Percentiles rank a stretch among this genome's conserved stretches.
These are phyloP conservation scores for Neonectria neomacrospora DNA, from an alignment of 2,329 filamentous ascomycete species.

Conservation along the genomic window DNA sequence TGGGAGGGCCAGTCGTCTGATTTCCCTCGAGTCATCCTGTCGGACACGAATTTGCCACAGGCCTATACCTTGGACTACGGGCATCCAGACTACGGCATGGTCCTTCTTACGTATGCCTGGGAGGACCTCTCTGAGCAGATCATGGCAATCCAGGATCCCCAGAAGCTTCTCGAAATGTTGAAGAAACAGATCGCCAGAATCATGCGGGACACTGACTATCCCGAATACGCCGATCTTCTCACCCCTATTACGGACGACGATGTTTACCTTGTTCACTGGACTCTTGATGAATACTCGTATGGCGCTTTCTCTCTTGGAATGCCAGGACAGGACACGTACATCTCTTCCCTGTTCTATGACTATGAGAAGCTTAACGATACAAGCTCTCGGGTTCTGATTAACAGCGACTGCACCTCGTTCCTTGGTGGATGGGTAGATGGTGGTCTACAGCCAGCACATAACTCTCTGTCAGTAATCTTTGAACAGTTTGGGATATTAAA, in stretches of 20 bases:
- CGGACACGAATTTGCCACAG: background rate
- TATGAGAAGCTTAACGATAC: background rate
- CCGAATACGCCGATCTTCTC: background rate
- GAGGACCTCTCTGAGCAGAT: background rate
- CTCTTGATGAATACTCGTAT: background rate
- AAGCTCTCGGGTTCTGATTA: background rate
- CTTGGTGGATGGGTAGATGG: background rate
- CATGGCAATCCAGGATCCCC: background rate
- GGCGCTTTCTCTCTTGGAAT: background rate
- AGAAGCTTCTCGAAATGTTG: background rate
- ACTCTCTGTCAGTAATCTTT: background rate
- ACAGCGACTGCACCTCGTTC: background rate
- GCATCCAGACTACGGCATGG: background rate
- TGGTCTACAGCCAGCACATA: background rate
- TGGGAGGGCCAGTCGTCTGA: background rate
- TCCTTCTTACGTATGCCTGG: background rate
- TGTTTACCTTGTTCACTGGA: background rate
- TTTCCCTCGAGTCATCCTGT: background rate
- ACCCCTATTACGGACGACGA: background rate
- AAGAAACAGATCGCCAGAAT: background rate
- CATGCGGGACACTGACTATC: background rate
- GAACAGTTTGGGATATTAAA: background rate
- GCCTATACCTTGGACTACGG: slow-evolving; percentile 2
- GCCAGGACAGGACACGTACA: background rate
- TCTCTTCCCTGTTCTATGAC: background rate